phyloP scores from a whole-genome alignment of 2,329 filamentous ascomycete genomes.

The Pseudogymnoascus sp. region DNA sequence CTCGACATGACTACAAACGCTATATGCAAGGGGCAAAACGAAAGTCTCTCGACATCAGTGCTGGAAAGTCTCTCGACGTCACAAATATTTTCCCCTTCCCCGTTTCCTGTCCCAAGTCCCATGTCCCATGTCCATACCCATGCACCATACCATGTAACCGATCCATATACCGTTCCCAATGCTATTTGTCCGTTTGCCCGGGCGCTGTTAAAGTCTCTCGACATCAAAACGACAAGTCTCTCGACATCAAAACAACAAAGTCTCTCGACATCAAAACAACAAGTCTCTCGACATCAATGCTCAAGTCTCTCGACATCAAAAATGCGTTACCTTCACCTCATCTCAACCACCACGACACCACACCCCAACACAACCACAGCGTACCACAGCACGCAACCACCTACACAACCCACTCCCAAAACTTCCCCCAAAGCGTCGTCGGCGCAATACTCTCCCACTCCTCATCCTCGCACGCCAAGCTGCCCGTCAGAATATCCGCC shows the following conservation, averaged over 20 bases:
- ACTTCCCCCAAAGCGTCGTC: slow-evolving; percentile 25
- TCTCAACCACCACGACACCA: background rate
- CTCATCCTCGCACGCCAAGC: slow-evolving; percentile 28
- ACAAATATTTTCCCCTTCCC: background rate
- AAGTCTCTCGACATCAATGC: slow-evolving; percentile 7
- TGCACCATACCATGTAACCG: slow-evolving; percentile 1
- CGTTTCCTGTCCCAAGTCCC: background rate
- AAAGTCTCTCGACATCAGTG: slow-evolving; percentile 7
- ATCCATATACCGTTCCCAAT: background rate
- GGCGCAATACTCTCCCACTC: slow-evolving; percentile 28
- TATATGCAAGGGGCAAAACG: slow-evolving; percentile 1
- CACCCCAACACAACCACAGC: background rate
- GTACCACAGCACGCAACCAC: background rate
- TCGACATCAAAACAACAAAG: background rate
- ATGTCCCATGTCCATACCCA: background rate
- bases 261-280: slow-evolving; percentile 9
- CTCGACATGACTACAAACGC: slow-evolving; percentile 6
- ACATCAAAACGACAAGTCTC: background rate
- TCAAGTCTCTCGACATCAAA: background rate
- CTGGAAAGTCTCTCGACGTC: slow-evolving; percentile 9
- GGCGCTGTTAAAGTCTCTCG: background rate
- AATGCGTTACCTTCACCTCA: background rate
- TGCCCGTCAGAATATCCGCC: slow-evolving; percentile 36
- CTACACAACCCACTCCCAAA: slow-evolving; percentile 20
- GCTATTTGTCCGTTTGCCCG: slow-evolving; percentile 1